Evolutionary conservation across 352 stramenopile genomes (phyloP).

Genomic region (Phytophthora litchii): DNA sequence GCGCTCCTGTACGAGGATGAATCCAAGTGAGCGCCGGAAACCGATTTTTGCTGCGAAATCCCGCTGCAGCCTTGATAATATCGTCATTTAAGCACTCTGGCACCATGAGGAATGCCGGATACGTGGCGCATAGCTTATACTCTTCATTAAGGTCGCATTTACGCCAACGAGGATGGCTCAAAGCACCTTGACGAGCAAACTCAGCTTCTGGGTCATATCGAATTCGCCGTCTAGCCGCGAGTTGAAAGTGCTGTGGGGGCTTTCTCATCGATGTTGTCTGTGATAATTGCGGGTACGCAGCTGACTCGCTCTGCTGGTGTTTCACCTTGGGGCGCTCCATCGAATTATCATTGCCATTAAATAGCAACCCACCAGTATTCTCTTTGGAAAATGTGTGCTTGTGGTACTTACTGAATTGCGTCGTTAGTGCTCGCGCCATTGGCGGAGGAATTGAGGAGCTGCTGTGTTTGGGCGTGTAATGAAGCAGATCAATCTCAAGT

Average conservation of each 20-base stretch:
- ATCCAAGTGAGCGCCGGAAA: constrained; percentile 92
- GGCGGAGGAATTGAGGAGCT: constrained; percentile 38
- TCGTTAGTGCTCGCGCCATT: constrained; percentile 35
- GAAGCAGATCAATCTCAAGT: constrained; percentile 60
- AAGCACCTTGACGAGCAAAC: constrained; percentile 64
- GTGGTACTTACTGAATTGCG: constrained; percentile 44
- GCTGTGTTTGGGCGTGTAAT: constrained; percentile 68
- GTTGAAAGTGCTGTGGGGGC: constrained; percentile 38
- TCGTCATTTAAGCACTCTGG: constrained; percentile 67
- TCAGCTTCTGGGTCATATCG: constrained; percentile 71
- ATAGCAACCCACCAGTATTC: constrained; percentile 1
- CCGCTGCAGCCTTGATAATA: constrained; percentile 64
- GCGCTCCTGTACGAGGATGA: constrained; percentile 86
- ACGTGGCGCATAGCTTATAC: constrained; percentile 77
- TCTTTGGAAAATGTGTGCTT: constrained; percentile 43
- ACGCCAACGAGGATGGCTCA: constrained; percentile 73
- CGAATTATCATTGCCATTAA: constrained; percentile 15
- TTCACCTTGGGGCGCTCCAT: constrained; percentile 39
- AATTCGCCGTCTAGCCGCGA: constrained; percentile 63
- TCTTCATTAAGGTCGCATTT: constrained; percentile 63
- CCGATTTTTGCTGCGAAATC: constrained; percentile 79
- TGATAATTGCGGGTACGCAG: constrained; percentile 19
- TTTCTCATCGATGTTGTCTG: constrained; percentile 37
- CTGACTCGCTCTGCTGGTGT: constrained; percentile 52
- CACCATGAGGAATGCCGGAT: constrained; percentile 78